Evolutionary conservation across 768 basidiomycete species (phyloP).

Genomic region (Tulasnella calospora): DNA sequence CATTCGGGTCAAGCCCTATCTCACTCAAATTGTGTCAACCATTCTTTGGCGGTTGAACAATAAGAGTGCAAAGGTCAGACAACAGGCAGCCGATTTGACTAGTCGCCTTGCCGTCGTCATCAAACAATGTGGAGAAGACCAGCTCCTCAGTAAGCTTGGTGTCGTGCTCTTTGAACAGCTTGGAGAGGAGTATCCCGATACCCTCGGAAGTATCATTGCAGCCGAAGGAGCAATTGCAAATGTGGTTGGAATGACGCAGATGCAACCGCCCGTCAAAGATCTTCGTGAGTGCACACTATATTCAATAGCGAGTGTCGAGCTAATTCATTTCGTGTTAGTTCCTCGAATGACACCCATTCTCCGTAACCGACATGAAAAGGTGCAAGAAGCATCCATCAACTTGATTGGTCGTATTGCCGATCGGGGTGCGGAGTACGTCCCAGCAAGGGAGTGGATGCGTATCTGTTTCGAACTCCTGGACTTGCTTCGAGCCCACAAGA

Average conservation of each 20-base stretch:
- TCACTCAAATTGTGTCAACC: conserved; percentile 97
- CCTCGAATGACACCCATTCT: conserved; percentile 99
- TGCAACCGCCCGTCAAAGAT: conserved; percentile 99
- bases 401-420: conserved; percentile 99
- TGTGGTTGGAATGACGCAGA: conserved; percentile 99
- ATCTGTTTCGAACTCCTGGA: conserved; percentile 98
- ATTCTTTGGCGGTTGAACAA: conserved; percentile 99
- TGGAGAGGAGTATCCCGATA: conserved; percentile 99
- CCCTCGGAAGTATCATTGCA: conserved; percentile 95
- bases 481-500: conserved; percentile 97
- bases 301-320: conserved; percentile 16
- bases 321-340: conserved; percentile 48
- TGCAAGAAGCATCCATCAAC: conserved; percentile 99
- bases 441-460: conserved; percentile 99
- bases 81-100: conserved; percentile 97
- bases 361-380: conserved; percentile 97
- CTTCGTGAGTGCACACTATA: conserved; percentile 60
- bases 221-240: conserved; percentile 98
- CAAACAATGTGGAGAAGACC: conserved; percentile 97
- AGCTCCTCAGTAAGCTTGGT: conserved; percentile 90
- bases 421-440: conserved; percentile 97
- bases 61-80: conserved; percentile 98
- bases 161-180: conserved; percentile 97
- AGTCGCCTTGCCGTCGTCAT: conserved; percentile 95
- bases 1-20: conserved; percentile 94